Evolutionary conservation across 805 yeast species (phyloP), one percentile per base, ranked within the genome.

Genomic region (Cyberlindnera americana): DNA sequence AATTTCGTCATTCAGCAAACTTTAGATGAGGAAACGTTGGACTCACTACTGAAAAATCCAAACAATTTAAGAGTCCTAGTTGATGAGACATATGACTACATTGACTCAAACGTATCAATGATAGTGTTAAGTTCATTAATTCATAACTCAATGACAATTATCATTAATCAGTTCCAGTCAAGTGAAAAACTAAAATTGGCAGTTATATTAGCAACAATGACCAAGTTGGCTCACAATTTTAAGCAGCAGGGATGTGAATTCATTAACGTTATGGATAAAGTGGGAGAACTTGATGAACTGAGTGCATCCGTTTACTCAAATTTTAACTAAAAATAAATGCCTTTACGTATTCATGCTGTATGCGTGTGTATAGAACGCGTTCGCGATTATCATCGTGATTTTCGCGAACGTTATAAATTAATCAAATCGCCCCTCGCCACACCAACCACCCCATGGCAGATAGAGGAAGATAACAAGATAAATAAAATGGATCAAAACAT

Each of bases 221-320:
- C 87, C 2, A 74, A 78, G 39, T 90, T 83, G 54, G 75, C 84
- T 26, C 75, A 69, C 33, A 67, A 70, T 13, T 64, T 83, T 54
- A 72, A 69, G 34, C 72, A 61, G 12, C 47, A 52, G 3, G 47
- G 46, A 9, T 70, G 70, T 44, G 75, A 67, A 43, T 73, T 70
- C 47, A 50, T 76, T 10, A 58, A 61, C 16, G 43, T 39, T 3
- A 46, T 80, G 72, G 70, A 73, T 48, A 64, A 64, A 43, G 61
- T 71, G 23, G 80, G 76, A 14, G 88, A 81, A 47, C 70, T 90
- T 41, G 95, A 86, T 49, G 96, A 88, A 44, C 72, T 90, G 50
- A 82, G 95, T 63, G 97, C 97, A 5, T 73, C 88, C 49, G 90
- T 90, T 8, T 90, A 90, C 60, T 83, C 95, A 15, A 88, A 88